These are phyloP conservation scores for Monosporascus sp. DNA, from an alignment of 2,329 filamentous ascomycete species.

Conservation along the genomic window DNA sequence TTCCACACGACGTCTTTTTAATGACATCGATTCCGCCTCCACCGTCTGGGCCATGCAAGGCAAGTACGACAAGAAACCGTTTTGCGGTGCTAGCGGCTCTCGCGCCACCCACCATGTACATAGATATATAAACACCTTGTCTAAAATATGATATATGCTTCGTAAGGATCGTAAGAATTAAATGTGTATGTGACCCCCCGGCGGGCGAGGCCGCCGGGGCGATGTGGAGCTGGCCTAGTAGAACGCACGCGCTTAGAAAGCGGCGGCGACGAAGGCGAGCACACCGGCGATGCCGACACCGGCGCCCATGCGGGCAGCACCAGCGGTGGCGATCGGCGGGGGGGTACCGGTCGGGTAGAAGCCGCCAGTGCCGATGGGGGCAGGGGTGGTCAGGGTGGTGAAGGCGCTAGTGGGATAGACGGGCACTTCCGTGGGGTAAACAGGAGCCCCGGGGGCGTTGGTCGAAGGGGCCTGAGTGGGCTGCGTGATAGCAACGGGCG, in stretches of 20 bases:
- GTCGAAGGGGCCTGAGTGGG: conserved; percentile 20
- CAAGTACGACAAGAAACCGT: neutral
- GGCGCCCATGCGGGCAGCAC: conserved; percentile 30
- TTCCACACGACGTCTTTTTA: neutral
- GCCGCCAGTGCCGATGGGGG: conserved; percentile 28
- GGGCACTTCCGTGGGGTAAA: conserved; percentile 26
- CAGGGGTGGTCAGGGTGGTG: conserved; percentile 33
- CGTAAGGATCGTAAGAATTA: conserved; percentile 57
- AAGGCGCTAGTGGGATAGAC: conserved; percentile 30
- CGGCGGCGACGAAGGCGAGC: conserved; percentile 38
- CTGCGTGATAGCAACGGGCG: conserved; percentile 14
- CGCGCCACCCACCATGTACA: neutral
- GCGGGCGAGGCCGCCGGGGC: neutral
- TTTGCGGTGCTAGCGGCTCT: neutral
- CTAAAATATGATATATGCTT: conserved; percentile 30
- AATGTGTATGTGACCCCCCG: conserved; percentile 8
- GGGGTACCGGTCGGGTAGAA: conserved; percentile 15
- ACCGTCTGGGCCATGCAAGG: too few species aligned
- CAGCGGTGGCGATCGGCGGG: conserved; percentile 24
- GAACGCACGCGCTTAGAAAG: conserved; percentile 33
- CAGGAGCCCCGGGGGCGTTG: conserved; percentile 27
- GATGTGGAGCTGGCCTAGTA: conserved; percentile 4
- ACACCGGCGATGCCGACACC: conserved; percentile 41
- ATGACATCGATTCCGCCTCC: neutral
- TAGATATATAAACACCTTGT: conserved; percentile 15